These are phyloP conservation scores for Rutstroemia sp. DNA, from an alignment of 2,329 filamentous ascomycete species.

Conservation along the genomic window DNA sequence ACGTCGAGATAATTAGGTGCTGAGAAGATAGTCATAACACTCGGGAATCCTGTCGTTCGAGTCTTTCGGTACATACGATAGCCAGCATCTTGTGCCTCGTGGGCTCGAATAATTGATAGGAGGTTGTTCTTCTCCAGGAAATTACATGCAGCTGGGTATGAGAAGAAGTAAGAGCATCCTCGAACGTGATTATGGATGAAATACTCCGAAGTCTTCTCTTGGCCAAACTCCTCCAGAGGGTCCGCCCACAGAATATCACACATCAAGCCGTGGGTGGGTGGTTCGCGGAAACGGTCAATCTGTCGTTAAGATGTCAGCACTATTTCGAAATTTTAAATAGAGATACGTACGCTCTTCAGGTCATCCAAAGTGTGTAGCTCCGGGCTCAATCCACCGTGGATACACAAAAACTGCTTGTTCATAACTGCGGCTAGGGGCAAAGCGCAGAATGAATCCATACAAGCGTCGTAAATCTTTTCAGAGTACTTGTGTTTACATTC, in stretches of 20 bases:
- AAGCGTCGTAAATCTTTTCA: constrained; percentile 90
- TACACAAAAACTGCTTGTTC: constrained; percentile 99
- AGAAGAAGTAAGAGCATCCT: constrained; percentile 99
- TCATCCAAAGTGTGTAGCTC: constrained; percentile 95
- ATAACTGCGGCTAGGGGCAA: constrained; percentile 92
- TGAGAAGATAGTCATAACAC: constrained; percentile 99
- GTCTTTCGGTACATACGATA: constrained; percentile 99
- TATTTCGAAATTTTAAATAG: background rate
- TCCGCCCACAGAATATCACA: constrained; percentile 99
- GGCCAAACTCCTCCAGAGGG: constrained; percentile 94
- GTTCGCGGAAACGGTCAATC: constrained; percentile 97
- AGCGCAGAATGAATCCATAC: constrained; percentile 96
- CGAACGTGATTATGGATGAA: constrained; percentile 98
- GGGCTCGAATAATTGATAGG: constrained; percentile 90
- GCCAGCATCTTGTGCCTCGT: constrained; percentile 96
- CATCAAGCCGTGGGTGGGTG: constrained; percentile 95
- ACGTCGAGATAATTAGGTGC: constrained; percentile 98
- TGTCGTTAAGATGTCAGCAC: constrained; percentile 31
- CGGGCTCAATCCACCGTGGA: constrained; percentile 92
- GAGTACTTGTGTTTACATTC: constrained; percentile 99
- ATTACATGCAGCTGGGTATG: constrained; percentile 90
- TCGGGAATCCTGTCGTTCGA: constrained; percentile 93
- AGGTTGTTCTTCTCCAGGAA: constrained; percentile 99
- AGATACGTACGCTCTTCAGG: constrained; percentile 64
- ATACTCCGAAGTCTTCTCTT: constrained; percentile 96